Evolutionary conservation across 441 rosid species (phyloP).

Genomic region (Jatropha multifida): DNA sequence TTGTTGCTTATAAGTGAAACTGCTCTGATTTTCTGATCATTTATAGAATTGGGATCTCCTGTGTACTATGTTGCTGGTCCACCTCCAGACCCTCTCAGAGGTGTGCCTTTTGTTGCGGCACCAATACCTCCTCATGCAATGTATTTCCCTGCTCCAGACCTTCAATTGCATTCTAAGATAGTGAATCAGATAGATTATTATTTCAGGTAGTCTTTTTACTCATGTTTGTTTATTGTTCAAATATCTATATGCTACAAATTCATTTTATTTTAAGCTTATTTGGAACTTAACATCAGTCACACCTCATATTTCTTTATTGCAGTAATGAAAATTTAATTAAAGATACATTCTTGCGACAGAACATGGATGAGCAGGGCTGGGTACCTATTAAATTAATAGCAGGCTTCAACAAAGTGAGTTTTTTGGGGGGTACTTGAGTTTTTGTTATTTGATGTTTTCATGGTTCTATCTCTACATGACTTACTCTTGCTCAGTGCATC

Average conservation of each 20-base stretch:
- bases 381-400: constrained; percentile 69
- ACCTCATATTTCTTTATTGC: constrained; percentile 37
- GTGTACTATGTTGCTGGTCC: constrained; percentile 49
- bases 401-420: constrained; percentile 76
- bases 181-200: constrained; percentile 74
- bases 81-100: constrained; percentile 41
- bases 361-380: constrained; percentile 96
- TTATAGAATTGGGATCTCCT: constrained; percentile 50
- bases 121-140: constrained; percentile 46
- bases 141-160: constrained; percentile 50
- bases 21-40: constrained; percentile 27
- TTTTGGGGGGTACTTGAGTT: constrained; percentile 9
- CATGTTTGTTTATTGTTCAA: constrained; percentile 13
- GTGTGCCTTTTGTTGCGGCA: constrained; percentile 40
- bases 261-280: constrained; percentile 11
- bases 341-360: constrained; percentile 76
- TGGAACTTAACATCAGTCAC: constrained; percentile 31
- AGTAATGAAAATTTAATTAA: constrained; percentile 78
- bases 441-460: constrained; percentile 6
- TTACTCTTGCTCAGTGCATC: background rate
- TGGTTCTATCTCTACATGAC: constrained; percentile 21
- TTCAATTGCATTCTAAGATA: constrained; percentile 52
- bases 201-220: constrained; percentile 60
- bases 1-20: constrained; percentile 13
- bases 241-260: constrained; percentile 6